These are phyloP conservation scores for Suhomyces bribrorum DNA, from an alignment of 1,139 yeast species.

Conservation along the genomic window DNA sequence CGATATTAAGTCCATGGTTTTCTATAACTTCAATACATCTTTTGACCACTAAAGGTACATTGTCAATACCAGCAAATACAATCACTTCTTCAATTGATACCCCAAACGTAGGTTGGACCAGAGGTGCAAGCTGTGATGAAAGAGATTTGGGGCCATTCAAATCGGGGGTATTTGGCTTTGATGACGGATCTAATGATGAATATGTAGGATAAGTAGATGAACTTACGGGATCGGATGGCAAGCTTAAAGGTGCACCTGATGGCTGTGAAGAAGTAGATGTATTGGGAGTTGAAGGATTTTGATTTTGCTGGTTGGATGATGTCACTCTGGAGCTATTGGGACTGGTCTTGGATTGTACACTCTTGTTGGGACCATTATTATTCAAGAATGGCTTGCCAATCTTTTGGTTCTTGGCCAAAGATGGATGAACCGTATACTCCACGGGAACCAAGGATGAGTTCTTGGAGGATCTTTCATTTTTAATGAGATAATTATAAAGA, in stretches of 20 bases:
- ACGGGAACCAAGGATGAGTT: slow-evolving; percentile 53
- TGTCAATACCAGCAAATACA: slow-evolving; percentile 77
- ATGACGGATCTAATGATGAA: slow-evolving; percentile 43
- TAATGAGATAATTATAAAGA: slow-evolving; percentile 66
- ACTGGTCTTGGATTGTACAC: slow-evolving; percentile 9
- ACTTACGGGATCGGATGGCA: slow-evolving; percentile 1
- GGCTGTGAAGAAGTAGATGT: slow-evolving; percentile 1
- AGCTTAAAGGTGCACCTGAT: slow-evolving; percentile 3
- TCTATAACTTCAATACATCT: slow-evolving; percentile 88
- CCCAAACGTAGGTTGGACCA: slow-evolving; percentile 69
- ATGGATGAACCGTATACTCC: slow-evolving; percentile 77
- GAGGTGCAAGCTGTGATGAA: slow-evolving; percentile 24
- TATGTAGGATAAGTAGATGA: slow-evolving; percentile 11
- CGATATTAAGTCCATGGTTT: slow-evolving; percentile 76
- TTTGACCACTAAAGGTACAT: slow-evolving; percentile 88
- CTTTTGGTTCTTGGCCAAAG: slow-evolving; percentile 45
- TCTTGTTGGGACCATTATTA: slow-evolving; percentile 17
- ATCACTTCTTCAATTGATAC: slow-evolving; percentile 74
- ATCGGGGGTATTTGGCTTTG: slow-evolving; percentile 26
- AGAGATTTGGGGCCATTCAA: slow-evolving; percentile 48
- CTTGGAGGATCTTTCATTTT: slow-evolving; percentile 42
- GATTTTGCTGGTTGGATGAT: not conserved
- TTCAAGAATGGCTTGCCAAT: slow-evolving; percentile 43
- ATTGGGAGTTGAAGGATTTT: not conserved
- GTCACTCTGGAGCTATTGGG: not conserved